Evolutionary conservation across 164 flowering plant species (phyloP), one percentile per base, ranked within the genome.

Genomic region (Chimonanthus salicifolius): DNA sequence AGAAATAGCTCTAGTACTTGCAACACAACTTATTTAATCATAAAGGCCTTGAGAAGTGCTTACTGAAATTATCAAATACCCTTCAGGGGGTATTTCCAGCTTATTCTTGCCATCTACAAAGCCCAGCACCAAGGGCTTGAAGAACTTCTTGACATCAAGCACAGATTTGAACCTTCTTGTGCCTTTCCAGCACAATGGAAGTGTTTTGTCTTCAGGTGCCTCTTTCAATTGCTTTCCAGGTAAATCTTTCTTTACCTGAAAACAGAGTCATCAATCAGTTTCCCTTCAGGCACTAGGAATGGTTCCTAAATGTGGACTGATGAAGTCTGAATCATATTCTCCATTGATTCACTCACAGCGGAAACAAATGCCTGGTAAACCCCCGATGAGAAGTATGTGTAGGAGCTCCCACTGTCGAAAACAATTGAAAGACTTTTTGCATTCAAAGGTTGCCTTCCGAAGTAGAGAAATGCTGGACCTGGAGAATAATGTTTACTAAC

Each of bases 341-440:
- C 15, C 10, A 16, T 65, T 45, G 16, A 33, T 33, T 69, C n/a
- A 82, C 95, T 83, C 73, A 94, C 98, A 77, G 69, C 77, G 62
- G 79, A 76, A 51, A 85, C 67, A n/a, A 93, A 67, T 48, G 84
- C 80, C 49, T 87, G 77, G 80, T 95, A 95, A 58, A 91, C 88
- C 74, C 72, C 83, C 49, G 87, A 81, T 74, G 70, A 79, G 21
- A 95, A 80, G 83, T 95, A 95, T 2, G 91, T 87, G 80, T 87
- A 95, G 69, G 99, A 87, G 82, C 95, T 90, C 69, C 99, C 98
- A 73, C 93, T 96, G 85, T 96, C 99, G 50, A 96, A 96, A 68
- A 88, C 75, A 50, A 83, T 77, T 15, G 45, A 72, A 48, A 90
- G 88, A 72, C 83, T 84, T 77, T 78, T 88, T 0, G 80, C 67